Conservation (phyloP, 78 protist species). For the Chrysochromulina parva region DNA sequence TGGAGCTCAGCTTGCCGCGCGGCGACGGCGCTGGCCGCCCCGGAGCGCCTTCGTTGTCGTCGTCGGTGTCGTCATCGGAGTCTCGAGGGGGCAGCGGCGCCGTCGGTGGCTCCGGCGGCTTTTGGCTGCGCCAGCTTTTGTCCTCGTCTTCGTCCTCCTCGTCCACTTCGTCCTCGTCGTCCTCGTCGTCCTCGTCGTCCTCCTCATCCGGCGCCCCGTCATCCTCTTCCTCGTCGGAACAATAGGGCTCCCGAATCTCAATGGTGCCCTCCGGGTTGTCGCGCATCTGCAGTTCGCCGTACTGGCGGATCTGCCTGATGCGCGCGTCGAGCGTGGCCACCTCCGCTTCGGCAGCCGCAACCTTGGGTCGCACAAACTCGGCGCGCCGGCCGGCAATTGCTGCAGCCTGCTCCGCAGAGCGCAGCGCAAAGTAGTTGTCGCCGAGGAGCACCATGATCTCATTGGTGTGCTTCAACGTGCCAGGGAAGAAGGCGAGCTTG, state of each 20-base stretch:
- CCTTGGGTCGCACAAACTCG: neutral
- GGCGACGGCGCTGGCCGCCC: no score
- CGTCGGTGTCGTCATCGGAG: no score
- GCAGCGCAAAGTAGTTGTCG: conserved; percentile 36
- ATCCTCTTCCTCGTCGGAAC: neutral
- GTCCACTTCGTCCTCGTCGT: no score
- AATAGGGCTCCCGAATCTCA: neutral
- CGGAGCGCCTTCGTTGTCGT: no score
- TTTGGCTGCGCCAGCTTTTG: no score
- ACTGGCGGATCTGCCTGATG: neutral
- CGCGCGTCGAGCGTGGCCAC: neutral
- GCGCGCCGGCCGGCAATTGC: conserved; percentile 12
- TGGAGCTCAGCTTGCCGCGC: no score
- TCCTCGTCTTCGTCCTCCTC: no score
- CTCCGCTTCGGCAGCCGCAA: neutral
- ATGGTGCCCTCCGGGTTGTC: neutral
- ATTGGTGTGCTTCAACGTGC: conserved; percentile 44
- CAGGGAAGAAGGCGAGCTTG: conserved; percentile 30
- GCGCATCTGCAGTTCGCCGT: no score
- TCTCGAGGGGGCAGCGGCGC: no score
- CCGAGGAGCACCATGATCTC: conserved; percentile 54
- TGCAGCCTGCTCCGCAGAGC: conserved; percentile 29
- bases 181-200: no score
- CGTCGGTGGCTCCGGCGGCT: no score
- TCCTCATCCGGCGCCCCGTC: no score